Percentiles rank a stretch among this genome's conserved stretches.
These are phyloP conservation scores for Botrytis sinoallii DNA, from an alignment of 2,329 filamentous ascomycete species.

Conservation along the genomic window DNA sequence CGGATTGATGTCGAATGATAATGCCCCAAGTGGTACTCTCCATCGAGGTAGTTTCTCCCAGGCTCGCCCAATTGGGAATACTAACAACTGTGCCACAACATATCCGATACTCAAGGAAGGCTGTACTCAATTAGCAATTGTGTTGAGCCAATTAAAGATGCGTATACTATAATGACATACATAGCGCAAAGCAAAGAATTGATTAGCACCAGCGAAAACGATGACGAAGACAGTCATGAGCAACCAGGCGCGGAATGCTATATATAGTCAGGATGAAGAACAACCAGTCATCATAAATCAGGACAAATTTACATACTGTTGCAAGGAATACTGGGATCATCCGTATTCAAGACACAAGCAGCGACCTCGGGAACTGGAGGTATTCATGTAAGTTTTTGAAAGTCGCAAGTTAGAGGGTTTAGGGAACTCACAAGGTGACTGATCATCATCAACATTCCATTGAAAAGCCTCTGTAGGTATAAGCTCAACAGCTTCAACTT, in stretches of 20 bases:
- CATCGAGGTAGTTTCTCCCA: conserved; percentile 46
- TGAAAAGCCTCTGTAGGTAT: not conserved
- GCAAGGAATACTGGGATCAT: conserved; percentile 2
- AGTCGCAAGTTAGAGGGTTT: not conserved
- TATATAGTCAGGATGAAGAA: not conserved
- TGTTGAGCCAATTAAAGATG: not conserved
- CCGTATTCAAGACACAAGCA: not conserved
- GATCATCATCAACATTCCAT: conserved; percentile 5
- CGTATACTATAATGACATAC: not conserved
- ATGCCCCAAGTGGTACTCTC: conserved; percentile 46
- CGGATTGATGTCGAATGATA: conserved; percentile 48
- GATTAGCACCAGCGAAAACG: conserved; percentile 23
- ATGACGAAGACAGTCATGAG: conserved; percentile 48
- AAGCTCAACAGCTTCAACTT: not conserved
- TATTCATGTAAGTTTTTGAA: not conserved
- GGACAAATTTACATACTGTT: not conserved
- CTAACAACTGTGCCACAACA: conserved; percentile 28
- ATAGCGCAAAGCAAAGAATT: conserved; percentile 26
- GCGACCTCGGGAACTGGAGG: conserved; percentile 4
- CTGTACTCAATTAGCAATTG: conserved; percentile 3
- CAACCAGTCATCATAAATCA: not conserved
- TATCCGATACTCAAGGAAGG: conserved; percentile 25
- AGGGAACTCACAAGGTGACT: conserved; percentile 1
- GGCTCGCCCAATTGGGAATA: conserved; percentile 51
- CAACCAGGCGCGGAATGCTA: conserved; percentile 57